Evolutionary conservation across 768 basidiomycete species (phyloP).

Genomic region (Boletus subparvulus): DNA sequence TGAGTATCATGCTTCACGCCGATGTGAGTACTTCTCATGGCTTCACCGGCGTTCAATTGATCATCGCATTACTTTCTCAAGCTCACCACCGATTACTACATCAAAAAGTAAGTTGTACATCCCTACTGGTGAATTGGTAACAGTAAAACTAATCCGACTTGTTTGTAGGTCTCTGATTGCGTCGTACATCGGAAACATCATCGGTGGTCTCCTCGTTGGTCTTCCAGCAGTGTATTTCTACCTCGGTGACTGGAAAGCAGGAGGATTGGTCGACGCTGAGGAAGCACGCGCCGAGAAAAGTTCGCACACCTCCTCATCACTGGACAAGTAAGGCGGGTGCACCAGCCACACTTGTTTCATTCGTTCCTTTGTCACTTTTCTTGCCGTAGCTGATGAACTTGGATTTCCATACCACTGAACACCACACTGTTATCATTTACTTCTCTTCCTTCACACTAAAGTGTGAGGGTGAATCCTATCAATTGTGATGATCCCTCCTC

Average conservation of each 20-base stretch:
- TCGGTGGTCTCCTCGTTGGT: slow-evolving; percentile 64
- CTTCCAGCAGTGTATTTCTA: slow-evolving; percentile 66
- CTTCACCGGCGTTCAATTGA: slow-evolving; percentile 1
- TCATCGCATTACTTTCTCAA: not conserved
- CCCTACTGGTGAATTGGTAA: not conserved
- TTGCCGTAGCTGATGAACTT: not conserved
- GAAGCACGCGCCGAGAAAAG: slow-evolving; percentile 24
- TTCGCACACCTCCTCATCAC: slow-evolving; percentile 12
- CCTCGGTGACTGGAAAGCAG: slow-evolving; percentile 48
- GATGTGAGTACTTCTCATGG: slow-evolving; percentile 42
- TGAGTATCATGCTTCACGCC: slow-evolving; percentile 70
- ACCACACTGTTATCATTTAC: not conserved
- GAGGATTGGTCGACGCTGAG: slow-evolving; percentile 42
- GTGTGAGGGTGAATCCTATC: not conserved
- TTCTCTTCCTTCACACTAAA: not conserved
- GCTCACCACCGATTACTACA: slow-evolving; percentile 49
- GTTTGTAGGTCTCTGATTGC: slow-evolving; percentile 59
- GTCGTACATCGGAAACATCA: slow-evolving; percentile 61
- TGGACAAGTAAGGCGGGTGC: not conserved
- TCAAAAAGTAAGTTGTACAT: slow-evolving; percentile 53
- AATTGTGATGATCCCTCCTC: not conserved
- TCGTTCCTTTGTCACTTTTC: not conserved
- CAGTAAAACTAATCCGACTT: not conserved
- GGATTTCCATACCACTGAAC: not conserved
- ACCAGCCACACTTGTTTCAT: not conserved